These are phyloP conservation scores for Exutisphaerella laricina DNA, from an alignment of 2,329 filamentous ascomycete species.

Conservation along the genomic window DNA sequence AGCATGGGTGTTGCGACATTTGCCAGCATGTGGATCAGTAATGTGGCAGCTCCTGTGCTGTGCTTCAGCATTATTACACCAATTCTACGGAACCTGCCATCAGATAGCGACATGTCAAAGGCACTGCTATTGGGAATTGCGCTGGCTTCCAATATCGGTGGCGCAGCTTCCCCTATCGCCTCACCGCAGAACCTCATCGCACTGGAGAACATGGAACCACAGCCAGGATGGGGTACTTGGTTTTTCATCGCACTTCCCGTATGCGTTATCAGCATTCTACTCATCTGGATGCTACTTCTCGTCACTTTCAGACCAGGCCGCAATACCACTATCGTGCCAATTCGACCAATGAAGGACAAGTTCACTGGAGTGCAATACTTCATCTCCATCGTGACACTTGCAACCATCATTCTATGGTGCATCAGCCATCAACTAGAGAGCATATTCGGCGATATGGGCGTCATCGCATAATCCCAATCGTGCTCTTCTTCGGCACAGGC, in stretches of 20 bases:
- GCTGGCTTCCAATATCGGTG: slow-evolving; percentile 89
- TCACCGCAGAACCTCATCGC: slow-evolving; percentile 97
- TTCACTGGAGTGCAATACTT: slow-evolving; percentile 92
- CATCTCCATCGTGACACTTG: slow-evolving; percentile 73
- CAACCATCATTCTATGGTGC: slow-evolving; percentile 89
- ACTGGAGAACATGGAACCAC: slow-evolving; percentile 87
- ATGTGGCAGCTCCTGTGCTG: slow-evolving; percentile 91
- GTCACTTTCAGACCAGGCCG: slow-evolving; percentile 77
- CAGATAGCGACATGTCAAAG: slow-evolving; percentile 89
- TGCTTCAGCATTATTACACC: slow-evolving; percentile 99
- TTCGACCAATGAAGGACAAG: slow-evolving; percentile 79
- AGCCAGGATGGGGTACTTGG: slow-evolving; percentile 91
- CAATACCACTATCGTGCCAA: slow-evolving; percentile 84
- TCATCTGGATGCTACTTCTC: slow-evolving; percentile 86
- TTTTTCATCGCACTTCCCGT: slow-evolving; percentile 95
- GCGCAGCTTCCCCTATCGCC: slow-evolving; percentile 93
- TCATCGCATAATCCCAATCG: slow-evolving; percentile 91
- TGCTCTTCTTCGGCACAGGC: slow-evolving; percentile 93
- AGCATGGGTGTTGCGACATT: slow-evolving; percentile 99
- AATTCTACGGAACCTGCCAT: slow-evolving; percentile 84
- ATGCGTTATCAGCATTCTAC: slow-evolving; percentile 76
- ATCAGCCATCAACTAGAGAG: slow-evolving; percentile 80
- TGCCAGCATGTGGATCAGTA: slow-evolving; percentile 98
- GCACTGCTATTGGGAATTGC: slow-evolving; percentile 93
- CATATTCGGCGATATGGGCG: slow-evolving; percentile 95